phyloP scores from a whole-genome alignment of 2,329 filamentous ascomycete genomes.

The Aspergillus uvarum region DNA sequence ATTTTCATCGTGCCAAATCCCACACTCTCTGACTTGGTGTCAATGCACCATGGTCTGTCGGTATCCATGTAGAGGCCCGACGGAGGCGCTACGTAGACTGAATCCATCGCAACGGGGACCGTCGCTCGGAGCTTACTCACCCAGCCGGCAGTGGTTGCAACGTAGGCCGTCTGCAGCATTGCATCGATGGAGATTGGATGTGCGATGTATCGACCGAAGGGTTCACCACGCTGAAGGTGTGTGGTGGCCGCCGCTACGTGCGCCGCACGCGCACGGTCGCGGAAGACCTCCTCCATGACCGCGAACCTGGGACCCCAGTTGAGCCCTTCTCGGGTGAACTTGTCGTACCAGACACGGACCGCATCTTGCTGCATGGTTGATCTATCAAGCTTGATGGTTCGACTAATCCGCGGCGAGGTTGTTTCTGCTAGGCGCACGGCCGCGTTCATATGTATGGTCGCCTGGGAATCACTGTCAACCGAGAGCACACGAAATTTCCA shows the following conservation, averaged over 20 bases:
- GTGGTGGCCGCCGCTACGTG: background rate
- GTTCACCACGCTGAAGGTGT: background rate
- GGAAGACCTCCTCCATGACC: background rate
- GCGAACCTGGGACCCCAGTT: slow-evolving; percentile 1
- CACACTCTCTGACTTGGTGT: background rate
- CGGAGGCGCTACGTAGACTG: background rate
- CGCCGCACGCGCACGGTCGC: background rate
- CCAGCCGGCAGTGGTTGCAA: background rate
- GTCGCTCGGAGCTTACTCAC: background rate
- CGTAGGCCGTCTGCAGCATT: background rate
- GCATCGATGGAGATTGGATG: background rate
- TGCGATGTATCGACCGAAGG: background rate
- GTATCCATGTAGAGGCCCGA: background rate
- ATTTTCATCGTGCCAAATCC: background rate
- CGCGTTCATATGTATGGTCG: background rate
- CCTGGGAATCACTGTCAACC: background rate
- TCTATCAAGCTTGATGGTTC: background rate
- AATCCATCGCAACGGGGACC: background rate
- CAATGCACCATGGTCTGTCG: background rate
- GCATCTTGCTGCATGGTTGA: background rate
- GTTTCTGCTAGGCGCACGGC: background rate
- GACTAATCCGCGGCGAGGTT: background rate
- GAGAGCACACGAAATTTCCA: background rate
- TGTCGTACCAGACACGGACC: background rate
- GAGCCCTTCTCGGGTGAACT: background rate